A percentile compares a stretch with the other conserved stretches of the same genome.
Evolutionary conservation across 2,329 filamentous ascomycete genomes (phyloP).

Genomic region (Clonostachys sp.): DNA sequence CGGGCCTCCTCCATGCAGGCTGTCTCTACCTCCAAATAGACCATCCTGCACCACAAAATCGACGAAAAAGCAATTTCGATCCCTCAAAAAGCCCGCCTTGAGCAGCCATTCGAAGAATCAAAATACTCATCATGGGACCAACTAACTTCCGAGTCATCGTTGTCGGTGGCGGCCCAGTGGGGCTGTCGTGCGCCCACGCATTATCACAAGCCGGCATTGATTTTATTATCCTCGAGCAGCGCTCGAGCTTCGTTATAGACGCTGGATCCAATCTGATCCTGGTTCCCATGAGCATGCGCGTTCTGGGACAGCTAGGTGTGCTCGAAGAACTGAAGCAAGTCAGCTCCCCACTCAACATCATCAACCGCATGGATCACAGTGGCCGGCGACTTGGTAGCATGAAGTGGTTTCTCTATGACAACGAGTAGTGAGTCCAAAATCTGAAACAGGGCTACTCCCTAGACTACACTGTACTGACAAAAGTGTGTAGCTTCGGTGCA

Average conservation of each 20-base stretch:
- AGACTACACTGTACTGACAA: too few species aligned
- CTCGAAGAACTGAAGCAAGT: conserved; percentile 9
- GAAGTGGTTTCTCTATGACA: conserved; percentile 12
- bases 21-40: too few species aligned
- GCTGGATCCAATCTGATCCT: conserved; percentile 22
- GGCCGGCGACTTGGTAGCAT: conserved; percentile 15
- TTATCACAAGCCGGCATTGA: conserved; percentile 21
- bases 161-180: conserved; percentile 17
- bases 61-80: too few species aligned
- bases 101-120: too few species aligned
- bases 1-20: too few species aligned
- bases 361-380: conserved; percentile 13
- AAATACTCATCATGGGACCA: too few species aligned
- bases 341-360: conserved; percentile 11
- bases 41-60: too few species aligned
- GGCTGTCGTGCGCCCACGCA: conserved; percentile 14
- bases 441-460: too few species aligned
- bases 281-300: conserved; percentile 14
- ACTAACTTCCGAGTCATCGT: conserved; percentile 9
- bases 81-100: too few species aligned
- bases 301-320: conserved; percentile 23
- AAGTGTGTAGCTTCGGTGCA: background rate
- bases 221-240: conserved; percentile 29
- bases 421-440: conserved; percentile 11
- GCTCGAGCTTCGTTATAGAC: conserved; percentile 15